Percentiles rank a stretch among this genome's conserved stretches.
phyloP scores from a whole-genome alignment of 208 protist genomes.

The Trichomonas gallinae region DNA sequence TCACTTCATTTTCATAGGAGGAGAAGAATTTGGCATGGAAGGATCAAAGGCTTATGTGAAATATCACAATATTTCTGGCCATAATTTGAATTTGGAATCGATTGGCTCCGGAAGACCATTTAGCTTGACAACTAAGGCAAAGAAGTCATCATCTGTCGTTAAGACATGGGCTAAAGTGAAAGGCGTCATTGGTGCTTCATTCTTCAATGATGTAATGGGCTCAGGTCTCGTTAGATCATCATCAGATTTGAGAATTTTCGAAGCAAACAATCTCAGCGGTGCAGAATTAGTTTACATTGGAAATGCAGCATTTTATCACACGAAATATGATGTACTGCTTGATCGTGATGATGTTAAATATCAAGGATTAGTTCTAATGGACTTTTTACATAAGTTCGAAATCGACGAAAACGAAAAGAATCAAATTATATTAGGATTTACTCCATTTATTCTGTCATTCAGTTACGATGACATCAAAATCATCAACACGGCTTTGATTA shows the following conservation, averaged over 20 bases:
- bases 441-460: not conserved
- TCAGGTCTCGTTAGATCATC: not conserved
- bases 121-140: not conserved
- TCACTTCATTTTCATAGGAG: not conserved
- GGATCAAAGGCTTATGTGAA: not conserved
- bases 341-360: not conserved
- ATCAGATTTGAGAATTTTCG: not conserved
- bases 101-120: not conserved
- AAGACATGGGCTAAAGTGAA: not conserved
- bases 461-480: not conserved
- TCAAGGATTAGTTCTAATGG: not conserved
- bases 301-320: not conserved
- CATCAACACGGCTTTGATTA: not conserved
- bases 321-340: not conserved
- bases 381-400: not conserved
- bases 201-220: not conserved
- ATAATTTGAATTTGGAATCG: not conserved
- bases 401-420: not conserved
- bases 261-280: not conserved
- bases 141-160: not conserved
- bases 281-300: not conserved
- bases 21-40: not conserved
- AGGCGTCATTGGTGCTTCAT: not conserved
- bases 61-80: not conserved
- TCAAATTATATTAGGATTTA: not conserved